Evolutionary conservation across 352 stramenopile genomes (phyloP).

Genomic region (Achlya hypogyna): DNA sequence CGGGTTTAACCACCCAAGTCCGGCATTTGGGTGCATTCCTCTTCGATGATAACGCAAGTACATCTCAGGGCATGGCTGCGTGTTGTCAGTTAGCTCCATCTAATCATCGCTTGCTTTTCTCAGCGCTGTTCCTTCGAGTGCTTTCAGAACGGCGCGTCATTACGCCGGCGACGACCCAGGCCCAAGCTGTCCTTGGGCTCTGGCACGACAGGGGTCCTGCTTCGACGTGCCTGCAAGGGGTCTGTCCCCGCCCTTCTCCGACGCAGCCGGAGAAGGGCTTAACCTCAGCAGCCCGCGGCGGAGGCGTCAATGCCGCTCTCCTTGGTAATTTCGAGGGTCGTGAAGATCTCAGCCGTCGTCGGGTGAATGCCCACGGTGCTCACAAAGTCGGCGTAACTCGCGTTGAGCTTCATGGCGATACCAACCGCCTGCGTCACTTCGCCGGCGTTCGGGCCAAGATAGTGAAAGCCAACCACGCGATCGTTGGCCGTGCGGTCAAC

Average conservation of each 20-base stretch:
- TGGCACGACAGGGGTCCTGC: background rate
- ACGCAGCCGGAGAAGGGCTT: constrained; percentile 38
- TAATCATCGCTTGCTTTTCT: background rate
- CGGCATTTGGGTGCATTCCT: background rate
- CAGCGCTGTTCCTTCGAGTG: background rate
- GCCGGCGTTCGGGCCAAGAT: constrained; percentile 95
- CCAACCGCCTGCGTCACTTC: constrained; percentile 93
- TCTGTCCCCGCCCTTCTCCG: background rate
- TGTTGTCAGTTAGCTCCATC: background rate
- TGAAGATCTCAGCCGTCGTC: constrained; percentile 93
- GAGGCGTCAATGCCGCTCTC: constrained; percentile 87
- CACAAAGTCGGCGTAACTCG: constrained; percentile 90
- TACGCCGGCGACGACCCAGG: background rate
- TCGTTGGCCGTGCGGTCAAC: constrained; percentile 82
- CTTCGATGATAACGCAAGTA: too few relatives aligned
- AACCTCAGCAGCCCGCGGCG: constrained; percentile 95
- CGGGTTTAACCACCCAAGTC: too few relatives aligned
- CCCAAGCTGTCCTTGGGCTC: background rate
- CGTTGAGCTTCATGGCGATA: constrained; percentile 90
- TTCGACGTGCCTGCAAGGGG: background rate
- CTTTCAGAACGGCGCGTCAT: background rate
- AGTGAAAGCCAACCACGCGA: constrained; percentile 95
- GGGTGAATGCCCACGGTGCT: constrained; percentile 95
- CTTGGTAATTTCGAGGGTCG: constrained; percentile 91
- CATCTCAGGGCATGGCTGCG: background rate